Evolutionary conservation across 768 basidiomycete genomes (phyloP).

Genomic region (Leccinum disarticulatum): DNA sequence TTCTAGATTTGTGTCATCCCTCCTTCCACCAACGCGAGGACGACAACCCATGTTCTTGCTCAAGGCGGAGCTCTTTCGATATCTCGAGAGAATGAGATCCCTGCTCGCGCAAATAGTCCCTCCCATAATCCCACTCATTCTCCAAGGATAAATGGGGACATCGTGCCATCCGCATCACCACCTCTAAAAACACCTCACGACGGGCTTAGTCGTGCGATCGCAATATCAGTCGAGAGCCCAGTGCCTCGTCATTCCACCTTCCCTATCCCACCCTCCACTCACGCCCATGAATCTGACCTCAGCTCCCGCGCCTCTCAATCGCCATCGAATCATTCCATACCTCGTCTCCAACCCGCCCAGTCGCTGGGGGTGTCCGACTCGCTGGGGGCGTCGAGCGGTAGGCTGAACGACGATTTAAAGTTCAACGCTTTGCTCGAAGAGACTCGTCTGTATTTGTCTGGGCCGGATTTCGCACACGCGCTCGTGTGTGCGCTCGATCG

Average conservation of each 20-base stretch:
- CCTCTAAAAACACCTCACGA: not conserved
- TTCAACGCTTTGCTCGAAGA: constrained; percentile 70
- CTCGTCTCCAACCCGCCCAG: constrained; percentile 12
- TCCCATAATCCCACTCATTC: not conserved
- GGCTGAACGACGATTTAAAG: constrained; percentile 26
- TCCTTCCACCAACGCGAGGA: constrained; percentile 74
- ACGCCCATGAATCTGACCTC: constrained; percentile 15
- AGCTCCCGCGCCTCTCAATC: constrained; percentile 31
- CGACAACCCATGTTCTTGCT: constrained; percentile 63
- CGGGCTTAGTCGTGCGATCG: constrained; percentile 12
- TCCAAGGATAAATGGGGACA: not conserved
- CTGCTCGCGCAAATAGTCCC: not conserved
- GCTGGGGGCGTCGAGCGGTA: constrained; percentile 6
- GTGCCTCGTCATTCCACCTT: constrained; percentile 10
- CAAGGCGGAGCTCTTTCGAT: constrained; percentile 52
- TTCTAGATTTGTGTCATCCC: constrained; percentile 61
- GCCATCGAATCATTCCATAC: constrained; percentile 19
- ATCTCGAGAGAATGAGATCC: not conserved
- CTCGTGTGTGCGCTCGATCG: constrained; percentile 73
- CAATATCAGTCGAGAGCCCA: constrained; percentile 21
- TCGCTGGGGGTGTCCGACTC: not conserved
- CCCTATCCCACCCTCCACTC: constrained; percentile 24
- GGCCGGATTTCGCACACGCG: constrained; percentile 68
- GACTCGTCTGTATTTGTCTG: constrained; percentile 60
- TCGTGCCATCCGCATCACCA: not conserved